Base-by-base conservation (phyloP, 2,329 filamentous ascomycete species). In the Phialocephala sp. region DNA sequence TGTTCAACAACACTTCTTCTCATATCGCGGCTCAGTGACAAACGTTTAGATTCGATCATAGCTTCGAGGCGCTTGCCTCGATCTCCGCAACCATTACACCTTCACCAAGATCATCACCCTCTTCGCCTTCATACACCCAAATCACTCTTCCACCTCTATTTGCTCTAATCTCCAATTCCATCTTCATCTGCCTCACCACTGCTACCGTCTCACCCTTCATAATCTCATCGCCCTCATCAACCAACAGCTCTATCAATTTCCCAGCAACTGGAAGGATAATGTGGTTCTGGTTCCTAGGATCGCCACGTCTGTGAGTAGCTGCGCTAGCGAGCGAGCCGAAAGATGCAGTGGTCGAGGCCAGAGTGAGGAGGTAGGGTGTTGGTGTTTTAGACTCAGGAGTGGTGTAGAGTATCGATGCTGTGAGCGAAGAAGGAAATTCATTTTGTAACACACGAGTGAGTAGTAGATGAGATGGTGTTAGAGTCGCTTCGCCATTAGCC, bases 121-220 rank as follows among this genome's bases (percentile, higher is more conserved):
- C 73, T 15, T 73, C 70, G 8, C 70, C 73, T 52, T 72, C 71
- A 68, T 71, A 75, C 11, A 72, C 64, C 73, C 73, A 75, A 1
- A 43, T 43, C 18, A 74, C 68, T n/a, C 14, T 65, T 8, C 73
- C 71, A 14, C 69, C 71, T 58, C 60, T 68, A 15, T 43, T 58
- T 1, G 68, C 65, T 22, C 87, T 75, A 2, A 90, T 82, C 71
- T 89, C 87, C n/a, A 89, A 75, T 69, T 90, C 87, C 87, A 89
- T 90, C 76, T 89, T 89, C 86, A 89, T 89, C 75, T 89, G 87
- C 75, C 85, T 84, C 22, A 89, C 82, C 20, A 89, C 85, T 8
- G 79, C 84, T 69, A 89, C 77, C 0, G 84, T 76, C 45, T 88
- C 82, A 1, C 85, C 84, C 66, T 83, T 78, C 22, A 73, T 74